Base-by-base conservation (phyloP, 495 filamentous ascomycete genomes). In the Daldinia vernicosa region DNA sequence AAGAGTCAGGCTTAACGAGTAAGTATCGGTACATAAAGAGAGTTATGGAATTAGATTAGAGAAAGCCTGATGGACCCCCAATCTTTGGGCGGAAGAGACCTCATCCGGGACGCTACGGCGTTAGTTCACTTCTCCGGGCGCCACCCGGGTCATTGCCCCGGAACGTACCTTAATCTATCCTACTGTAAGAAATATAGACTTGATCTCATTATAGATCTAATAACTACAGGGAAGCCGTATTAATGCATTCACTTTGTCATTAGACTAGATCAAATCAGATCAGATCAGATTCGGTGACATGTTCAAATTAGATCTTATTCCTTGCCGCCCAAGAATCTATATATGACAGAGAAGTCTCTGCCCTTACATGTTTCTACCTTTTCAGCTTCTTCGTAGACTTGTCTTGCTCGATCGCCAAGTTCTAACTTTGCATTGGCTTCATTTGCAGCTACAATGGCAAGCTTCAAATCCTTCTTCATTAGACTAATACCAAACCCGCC, bases 281-380 rank as follows among this genome's bases (percentile, higher is more conserved):
- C 28, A 32, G 59, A 63, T 69, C 6, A 22, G 58, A 63, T 28
- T 58, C 7, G 55, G 53, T 59, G 19, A 47, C 9, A 57, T 52
- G 14, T 30, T 69, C 40, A 22, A 30, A 47, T 56, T 33, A 27
- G 24, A 28, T 22, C 66, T 71, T 70, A 80, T 72, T 86, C 83
- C 61, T 82, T 81, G 9, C 84, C 85, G 11, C 82, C 84, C 32
- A 95, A 61, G 83, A 89, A 94, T 71, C 89, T 87, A 74, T 95
- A 97, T 0, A 97, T 88, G 24, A 95, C 90, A 2, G 91, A 93
- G 76, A 97, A 97, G 76, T 97, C 93, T 71, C 90, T 89, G 1
- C 91, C 90, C 50, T 86, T 87, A 70, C 87, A 90, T 17, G 78
- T 66, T 19, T 91, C 85, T 51, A 84, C 80, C 64, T 89, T 81